phyloP scores from a whole-genome alignment of 768 basidiomycete genomes.

The Phylloporus sp. region DNA sequence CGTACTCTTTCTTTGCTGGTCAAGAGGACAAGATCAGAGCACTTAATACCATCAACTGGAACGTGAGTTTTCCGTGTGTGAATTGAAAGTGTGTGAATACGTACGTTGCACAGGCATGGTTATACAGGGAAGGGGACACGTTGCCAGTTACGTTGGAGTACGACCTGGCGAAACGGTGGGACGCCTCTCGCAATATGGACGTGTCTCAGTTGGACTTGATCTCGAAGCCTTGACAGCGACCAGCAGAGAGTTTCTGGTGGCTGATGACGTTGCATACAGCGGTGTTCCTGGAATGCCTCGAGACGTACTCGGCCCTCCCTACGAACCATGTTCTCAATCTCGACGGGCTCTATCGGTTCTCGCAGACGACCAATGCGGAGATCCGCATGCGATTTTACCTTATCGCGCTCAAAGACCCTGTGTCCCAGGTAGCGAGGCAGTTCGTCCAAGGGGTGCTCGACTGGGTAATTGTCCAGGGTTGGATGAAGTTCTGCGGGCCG shows the following conservation, averaged over 20 bases:
- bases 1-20: slow-evolving; percentile 47
- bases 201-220: slow-evolving; percentile 43
- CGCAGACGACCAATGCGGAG: slow-evolving; percentile 44
- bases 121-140: slow-evolving; percentile 49
- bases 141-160: slow-evolving; percentile 49
- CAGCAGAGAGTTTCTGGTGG: slow-evolving; percentile 38
- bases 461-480: slow-evolving; percentile 47
- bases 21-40: slow-evolving; percentile 41
- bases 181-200: slow-evolving; percentile 37
- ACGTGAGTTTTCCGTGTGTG: slow-evolving; percentile 36
- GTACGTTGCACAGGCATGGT: slow-evolving; percentile 39
- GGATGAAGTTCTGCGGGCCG: slow-evolving; percentile 55
- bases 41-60: slow-evolving; percentile 52
- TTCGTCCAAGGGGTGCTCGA: slow-evolving; percentile 36
- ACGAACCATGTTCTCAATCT: slow-evolving; percentile 37
- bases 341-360: slow-evolving; percentile 41
- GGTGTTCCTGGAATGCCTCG: slow-evolving; percentile 54
- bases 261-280: slow-evolving; percentile 26
- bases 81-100: no score
- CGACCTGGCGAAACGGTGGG: slow-evolving; percentile 51
- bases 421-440: slow-evolving; percentile 27
- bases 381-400: slow-evolving; percentile 49
- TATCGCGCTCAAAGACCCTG: slow-evolving; percentile 39
- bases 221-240: slow-evolving; percentile 43
- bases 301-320: slow-evolving; percentile 40